These are phyloP conservation scores for Moricandia arvensis DNA, from an alignment of 345 rosid species.

Conservation along the genomic window DNA sequence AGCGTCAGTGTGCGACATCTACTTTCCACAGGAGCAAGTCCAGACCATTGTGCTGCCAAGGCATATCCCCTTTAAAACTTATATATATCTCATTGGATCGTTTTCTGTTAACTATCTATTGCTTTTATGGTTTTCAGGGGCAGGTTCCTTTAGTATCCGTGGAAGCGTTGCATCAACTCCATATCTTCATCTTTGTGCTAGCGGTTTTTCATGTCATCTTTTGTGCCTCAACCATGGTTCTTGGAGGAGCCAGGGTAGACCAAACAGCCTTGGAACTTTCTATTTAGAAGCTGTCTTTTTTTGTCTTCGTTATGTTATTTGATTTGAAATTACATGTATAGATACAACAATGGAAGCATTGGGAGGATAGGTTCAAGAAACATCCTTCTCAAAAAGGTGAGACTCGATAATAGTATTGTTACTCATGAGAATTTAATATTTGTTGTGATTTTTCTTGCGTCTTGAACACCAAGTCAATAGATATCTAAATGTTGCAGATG, in stretches of 20 bases:
- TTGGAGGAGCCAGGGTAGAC: slow-evolving; percentile 69
- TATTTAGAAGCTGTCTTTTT: background rate
- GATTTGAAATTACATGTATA: slow-evolving; percentile 26
- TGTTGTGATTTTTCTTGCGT: background rate
- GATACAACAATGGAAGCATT: slow-evolving; percentile 78
- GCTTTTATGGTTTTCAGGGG: slow-evolving; percentile 46
- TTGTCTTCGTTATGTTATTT: background rate
- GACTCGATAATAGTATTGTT: background rate
- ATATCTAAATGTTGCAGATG: slow-evolving; percentile 19
- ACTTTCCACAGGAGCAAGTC: slow-evolving; percentile 34
- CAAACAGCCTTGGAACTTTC: background rate
- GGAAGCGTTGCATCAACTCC: slow-evolving; percentile 88
- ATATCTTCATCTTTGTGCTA: slow-evolving; percentile 80
- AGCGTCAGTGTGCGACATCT: slow-evolving; percentile 41
- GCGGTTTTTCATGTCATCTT: slow-evolving; percentile 81
- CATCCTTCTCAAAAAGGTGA: slow-evolving; percentile 34
- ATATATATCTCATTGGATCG: background rate
- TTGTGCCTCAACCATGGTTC: slow-evolving; percentile 74
- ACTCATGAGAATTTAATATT: background rate
- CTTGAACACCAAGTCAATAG: background rate
- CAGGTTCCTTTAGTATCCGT: slow-evolving; percentile 59
- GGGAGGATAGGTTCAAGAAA: slow-evolving; percentile 56
- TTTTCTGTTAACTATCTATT: slow-evolving; percentile 1
- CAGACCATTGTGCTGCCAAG: slow-evolving; percentile 40
- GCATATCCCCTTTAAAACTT: too few species aligned